Percentiles rank a stretch among this genome's conserved stretches.
These are phyloP conservation scores for Plenodomus biglobosus DNA, from an alignment of 2,329 filamentous ascomycete species.

Conservation along the genomic window DNA sequence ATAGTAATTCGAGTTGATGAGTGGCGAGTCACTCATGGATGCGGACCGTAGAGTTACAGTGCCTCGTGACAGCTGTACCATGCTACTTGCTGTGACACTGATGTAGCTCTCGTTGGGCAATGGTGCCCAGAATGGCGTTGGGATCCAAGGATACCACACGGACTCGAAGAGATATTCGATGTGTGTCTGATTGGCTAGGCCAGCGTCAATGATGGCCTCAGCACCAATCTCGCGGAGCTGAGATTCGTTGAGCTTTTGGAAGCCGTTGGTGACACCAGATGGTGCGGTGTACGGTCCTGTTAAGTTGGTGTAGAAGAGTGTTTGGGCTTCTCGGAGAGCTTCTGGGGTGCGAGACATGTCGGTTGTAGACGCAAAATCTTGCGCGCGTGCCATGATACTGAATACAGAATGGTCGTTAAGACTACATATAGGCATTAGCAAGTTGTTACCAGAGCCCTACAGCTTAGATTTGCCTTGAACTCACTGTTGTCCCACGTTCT, in stretches of 20 bases:
- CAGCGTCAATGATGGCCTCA: slow-evolving; percentile 14
- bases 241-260: slow-evolving; percentile 22
- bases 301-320: slow-evolving; percentile 28
- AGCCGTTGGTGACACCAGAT: slow-evolving; percentile 37
- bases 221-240: slow-evolving; percentile 24
- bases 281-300: slow-evolving; percentile 37
- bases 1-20: slow-evolving; percentile 44
- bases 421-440: background rate
- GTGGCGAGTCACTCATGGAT: slow-evolving; percentile 33
- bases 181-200: slow-evolving; percentile 31
- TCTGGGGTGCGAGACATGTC: slow-evolving; percentile 25
- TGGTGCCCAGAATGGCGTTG: slow-evolving; percentile 34
- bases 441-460: too few relatives aligned
- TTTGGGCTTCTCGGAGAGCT: slow-evolving; percentile 29
- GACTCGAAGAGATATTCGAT: slow-evolving; percentile 32
- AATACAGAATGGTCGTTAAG: slow-evolving; percentile 29
- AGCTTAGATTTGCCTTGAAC: too few relatives aligned
- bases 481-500: slow-evolving; percentile 34
- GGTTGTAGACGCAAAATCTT: slow-evolving; percentile 23
- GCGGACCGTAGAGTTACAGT: slow-evolving; percentile 37
- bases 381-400: slow-evolving; percentile 31
- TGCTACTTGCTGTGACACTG: slow-evolving; percentile 31
- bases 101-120: slow-evolving; percentile 39
- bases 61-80: slow-evolving; percentile 39
- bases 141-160: slow-evolving; percentile 29